Evolutionary conservation across 2,329 filamentous ascomycete species (phyloP).

Genomic region (Leptographium galeiforme): DNA sequence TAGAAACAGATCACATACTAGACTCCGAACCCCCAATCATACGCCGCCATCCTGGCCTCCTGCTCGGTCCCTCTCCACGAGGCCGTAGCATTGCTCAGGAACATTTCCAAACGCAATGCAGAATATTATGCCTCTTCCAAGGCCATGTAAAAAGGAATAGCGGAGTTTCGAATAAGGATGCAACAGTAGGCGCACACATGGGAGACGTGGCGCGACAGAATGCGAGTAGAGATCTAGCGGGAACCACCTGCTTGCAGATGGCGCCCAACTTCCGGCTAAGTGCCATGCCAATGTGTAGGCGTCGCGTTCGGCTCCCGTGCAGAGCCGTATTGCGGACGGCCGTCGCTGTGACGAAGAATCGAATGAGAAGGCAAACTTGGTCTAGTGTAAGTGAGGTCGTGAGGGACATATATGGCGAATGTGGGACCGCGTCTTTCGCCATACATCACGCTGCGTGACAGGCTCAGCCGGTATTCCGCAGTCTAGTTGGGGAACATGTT

Average conservation of each 20-base stretch:
- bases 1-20: neutral
- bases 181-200: neutral
- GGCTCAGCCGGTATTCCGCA: neutral
- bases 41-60: neutral
- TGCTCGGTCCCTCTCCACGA: neutral
- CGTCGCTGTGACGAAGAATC: neutral
- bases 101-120: neutral
- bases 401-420: neutral
- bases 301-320: neutral
- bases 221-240: too few species aligned
- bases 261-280: too few species aligned
- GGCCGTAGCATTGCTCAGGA: neutral
- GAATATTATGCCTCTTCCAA: neutral
- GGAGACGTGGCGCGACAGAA: neutral
- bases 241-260: too few species aligned
- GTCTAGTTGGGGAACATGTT: constrained; percentile 51
- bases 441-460: neutral
- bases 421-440: neutral
- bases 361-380: neutral
- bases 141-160: neutral
- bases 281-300: neutral
- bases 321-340: neutral
- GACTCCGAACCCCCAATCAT: neutral
- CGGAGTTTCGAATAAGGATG: neutral
- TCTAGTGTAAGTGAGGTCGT: too few species aligned